Conservation (phyloP, 441 rosid genomes). For the Jatropha multifida region DNA sequence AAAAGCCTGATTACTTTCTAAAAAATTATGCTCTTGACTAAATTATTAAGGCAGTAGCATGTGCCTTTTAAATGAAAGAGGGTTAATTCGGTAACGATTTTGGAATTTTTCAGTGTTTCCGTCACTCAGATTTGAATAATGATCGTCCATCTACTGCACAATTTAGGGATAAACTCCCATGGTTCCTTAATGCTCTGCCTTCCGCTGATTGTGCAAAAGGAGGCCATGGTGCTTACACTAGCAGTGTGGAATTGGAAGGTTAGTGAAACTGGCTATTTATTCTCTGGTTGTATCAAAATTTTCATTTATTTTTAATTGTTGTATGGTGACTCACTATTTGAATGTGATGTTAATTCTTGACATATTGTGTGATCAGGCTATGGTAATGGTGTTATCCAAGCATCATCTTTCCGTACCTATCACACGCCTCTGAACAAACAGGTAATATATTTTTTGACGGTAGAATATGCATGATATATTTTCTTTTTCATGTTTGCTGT, state of each 20-base stretch:
- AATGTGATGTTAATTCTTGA: background rate
- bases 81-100: conserved; percentile 20
- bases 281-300: conserved; percentile 3
- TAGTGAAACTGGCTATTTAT: conserved; percentile 25
- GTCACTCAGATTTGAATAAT: conserved; percentile 77
- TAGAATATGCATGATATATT: conserved; percentile 11
- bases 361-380: conserved; percentile 50
- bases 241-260: conserved; percentile 90
- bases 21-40: conserved; percentile 6
- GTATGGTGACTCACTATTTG: background rate
- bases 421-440: conserved; percentile 97
- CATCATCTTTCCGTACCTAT: conserved; percentile 99
- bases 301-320: background rate
- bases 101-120: conserved; percentile 74
- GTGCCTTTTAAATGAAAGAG: conserved; percentile 21
- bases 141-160: conserved; percentile 91
- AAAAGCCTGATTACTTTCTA: background rate
- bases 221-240: conserved; percentile 96
- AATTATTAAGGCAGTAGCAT: conserved; percentile 9
- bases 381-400: conserved; percentile 73
- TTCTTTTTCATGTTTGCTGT: conserved; percentile 3
- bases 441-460: conserved; percentile 39
- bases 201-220: conserved; percentile 99
- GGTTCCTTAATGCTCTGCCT: conserved; percentile 94
- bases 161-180: conserved; percentile 92